Percentiles rank a stretch among this genome's conserved stretches.
phyloP scores from a whole-genome alignment of 2,329 filamentous ascomycete species.

The Talaromyces sp. region DNA sequence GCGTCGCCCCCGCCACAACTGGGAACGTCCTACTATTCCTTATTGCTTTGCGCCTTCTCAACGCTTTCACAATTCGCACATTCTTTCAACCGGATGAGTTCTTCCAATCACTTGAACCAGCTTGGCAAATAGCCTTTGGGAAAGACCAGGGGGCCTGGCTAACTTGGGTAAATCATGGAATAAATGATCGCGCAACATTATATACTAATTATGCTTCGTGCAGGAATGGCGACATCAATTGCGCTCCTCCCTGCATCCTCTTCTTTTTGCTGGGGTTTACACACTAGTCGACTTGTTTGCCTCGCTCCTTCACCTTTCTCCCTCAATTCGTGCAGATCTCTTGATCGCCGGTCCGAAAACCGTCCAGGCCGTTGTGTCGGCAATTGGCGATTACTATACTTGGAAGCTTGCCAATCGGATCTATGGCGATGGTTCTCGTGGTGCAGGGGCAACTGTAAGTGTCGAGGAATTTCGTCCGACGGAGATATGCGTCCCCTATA shows the following conservation, averaged over 20 bases:
- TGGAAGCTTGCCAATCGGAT: constrained; percentile 77
- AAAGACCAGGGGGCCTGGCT: constrained; percentile 78
- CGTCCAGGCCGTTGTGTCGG: constrained; percentile 76
- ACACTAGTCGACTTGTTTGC: constrained; percentile 62
- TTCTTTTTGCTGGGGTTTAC: constrained; percentile 79
- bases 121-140: constrained; percentile 87
- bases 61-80: constrained; percentile 76
- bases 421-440: constrained; percentile 66
- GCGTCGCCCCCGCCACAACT: constrained; percentile 9
- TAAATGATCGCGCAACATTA: background rate
- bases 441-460: constrained; percentile 69
- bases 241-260: constrained; percentile 88
- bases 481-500: background rate
- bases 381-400: constrained; percentile 80
- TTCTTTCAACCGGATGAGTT: constrained; percentile 99
- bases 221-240: constrained; percentile 92
- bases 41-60: constrained; percentile 74
- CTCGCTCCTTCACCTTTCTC: constrained; percentile 56
- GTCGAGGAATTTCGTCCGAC: too few species aligned
- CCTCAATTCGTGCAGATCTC: constrained; percentile 63
- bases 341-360: constrained; percentile 73
- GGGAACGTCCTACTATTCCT: constrained; percentile 42
- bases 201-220: background rate
- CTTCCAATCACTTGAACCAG: constrained; percentile 93
- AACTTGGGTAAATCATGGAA: constrained; percentile 74